Conservation (phyloP, 371 early-diverging fungal species). For the Gilbertella persicaria region DNA sequence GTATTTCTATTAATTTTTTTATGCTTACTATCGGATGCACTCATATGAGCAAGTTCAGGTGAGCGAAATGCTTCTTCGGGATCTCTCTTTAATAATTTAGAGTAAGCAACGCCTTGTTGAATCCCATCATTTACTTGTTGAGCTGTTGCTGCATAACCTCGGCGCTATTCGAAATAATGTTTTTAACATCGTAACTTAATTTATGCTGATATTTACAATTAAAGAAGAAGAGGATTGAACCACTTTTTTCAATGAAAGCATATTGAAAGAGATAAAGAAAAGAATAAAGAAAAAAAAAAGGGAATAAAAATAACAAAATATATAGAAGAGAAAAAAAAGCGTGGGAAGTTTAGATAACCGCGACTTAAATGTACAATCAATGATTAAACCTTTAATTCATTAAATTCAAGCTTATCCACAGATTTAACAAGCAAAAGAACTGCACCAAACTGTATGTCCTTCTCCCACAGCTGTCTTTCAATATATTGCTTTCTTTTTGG, state of each 20-base stretch:
- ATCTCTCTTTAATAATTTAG: constrained; percentile 69
- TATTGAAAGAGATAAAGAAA: not conserved
- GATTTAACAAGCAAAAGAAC: constrained; percentile 25
- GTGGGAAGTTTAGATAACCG: too few species aligned
- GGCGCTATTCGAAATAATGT: constrained; percentile 8
- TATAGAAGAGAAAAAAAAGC: constrained; percentile 10
- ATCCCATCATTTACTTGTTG: constrained; percentile 82
- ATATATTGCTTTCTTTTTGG: constrained; percentile 13
- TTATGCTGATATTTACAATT: constrained; percentile 3
- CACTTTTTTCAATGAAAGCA: constrained; percentile 17
- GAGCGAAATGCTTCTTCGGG: constrained; percentile 75
- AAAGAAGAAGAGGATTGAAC: constrained; percentile 3
- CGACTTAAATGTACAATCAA: not conserved
- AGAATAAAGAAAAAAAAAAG: not conserved
- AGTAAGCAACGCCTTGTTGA: constrained; percentile 76
- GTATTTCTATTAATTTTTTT: too few species aligned
- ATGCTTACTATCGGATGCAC: constrained; percentile 57
- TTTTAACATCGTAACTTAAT: not conserved
- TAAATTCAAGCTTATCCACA: constrained; percentile 24
- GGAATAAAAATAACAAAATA: not conserved
- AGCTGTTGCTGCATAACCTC: constrained; percentile 38
- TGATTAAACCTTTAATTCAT: constrained; percentile 23
- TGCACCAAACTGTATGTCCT: constrained; percentile 29
- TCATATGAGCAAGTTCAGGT: constrained; percentile 69
- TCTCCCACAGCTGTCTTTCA: constrained; percentile 19